Conservation (phyloP, 495 filamentous ascomycete genomes). For the Trichoderma orchidacearum region DNA sequence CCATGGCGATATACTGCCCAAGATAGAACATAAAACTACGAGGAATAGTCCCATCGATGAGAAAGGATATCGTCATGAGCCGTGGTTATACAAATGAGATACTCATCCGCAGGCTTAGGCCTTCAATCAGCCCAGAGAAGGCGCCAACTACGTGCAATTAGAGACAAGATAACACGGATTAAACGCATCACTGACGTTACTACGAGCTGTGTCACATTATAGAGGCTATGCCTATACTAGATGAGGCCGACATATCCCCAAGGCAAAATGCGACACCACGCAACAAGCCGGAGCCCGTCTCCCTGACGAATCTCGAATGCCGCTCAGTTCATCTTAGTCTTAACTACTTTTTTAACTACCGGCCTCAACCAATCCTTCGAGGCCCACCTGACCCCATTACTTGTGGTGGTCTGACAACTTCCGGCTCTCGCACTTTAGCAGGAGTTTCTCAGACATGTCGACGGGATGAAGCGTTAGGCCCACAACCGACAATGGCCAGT, state of each 20-base stretch:
- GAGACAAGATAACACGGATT: slow-evolving; percentile 22
- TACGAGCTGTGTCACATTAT: slow-evolving; percentile 24
- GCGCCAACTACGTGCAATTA: too few relatives aligned
- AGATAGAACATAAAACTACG: too few relatives aligned
- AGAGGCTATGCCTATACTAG: slow-evolving; percentile 9
- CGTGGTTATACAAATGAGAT: too few relatives aligned
- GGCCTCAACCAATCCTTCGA: slow-evolving; percentile 28
- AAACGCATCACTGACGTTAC: slow-evolving; percentile 26
- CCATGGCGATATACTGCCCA: too few relatives aligned
- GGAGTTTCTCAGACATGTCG: slow-evolving; percentile 1
- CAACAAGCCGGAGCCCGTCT: slow-evolving; percentile 31
- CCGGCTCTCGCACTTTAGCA: slow-evolving; percentile 8
- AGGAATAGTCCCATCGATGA: too few relatives aligned
- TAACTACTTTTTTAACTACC: slow-evolving; percentile 21
- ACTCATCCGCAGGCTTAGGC: too few relatives aligned
- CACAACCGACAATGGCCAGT: too few relatives aligned
- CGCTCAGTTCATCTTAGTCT: slow-evolving; percentile 27
- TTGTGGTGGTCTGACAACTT: slow-evolving; percentile 10
- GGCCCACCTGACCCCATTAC: slow-evolving; percentile 28
- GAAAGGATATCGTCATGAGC: too few relatives aligned
- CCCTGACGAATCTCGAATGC: slow-evolving; percentile 32
- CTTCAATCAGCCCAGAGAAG: too few relatives aligned
- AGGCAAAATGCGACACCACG: slow-evolving; percentile 22
- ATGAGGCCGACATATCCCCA: slow-evolving; percentile 14
- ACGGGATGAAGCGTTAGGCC: too few relatives aligned